A percentile compares a stretch with the other conserved stretches of the same genome.
Conservation (phyloP, 331 rosid genomes). For the Acacia concinna region DNA sequence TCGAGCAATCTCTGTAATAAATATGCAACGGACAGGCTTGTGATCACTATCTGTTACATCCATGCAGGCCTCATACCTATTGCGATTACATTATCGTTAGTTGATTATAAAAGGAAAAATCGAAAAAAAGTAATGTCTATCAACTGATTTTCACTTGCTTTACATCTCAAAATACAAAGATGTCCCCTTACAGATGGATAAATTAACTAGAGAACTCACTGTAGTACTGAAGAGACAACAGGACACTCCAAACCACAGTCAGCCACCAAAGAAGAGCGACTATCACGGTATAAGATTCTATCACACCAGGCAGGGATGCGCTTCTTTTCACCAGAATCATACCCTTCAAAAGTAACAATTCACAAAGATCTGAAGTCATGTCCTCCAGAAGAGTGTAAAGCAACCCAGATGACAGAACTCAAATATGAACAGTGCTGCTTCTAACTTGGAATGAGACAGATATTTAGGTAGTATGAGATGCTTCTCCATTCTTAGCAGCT, state of each 20-base stretch:
- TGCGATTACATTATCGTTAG: slow-evolving; percentile 31
- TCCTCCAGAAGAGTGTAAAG: slow-evolving; percentile 22
- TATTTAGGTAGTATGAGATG: neutral
- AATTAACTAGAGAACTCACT: slow-evolving; percentile 50
- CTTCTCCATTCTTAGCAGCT: neutral
- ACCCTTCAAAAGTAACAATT: slow-evolving; percentile 54
- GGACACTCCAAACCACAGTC: slow-evolving; percentile 86
- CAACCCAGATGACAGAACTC: slow-evolving; percentile 17
- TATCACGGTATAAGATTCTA: slow-evolving; percentile 90
- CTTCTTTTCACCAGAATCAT: slow-evolving; percentile 99
- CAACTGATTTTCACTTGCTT: slow-evolving; percentile 3
- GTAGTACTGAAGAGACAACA: slow-evolving; percentile 63
- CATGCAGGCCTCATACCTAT: slow-evolving; percentile 95
- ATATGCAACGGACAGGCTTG: slow-evolving; percentile 95
- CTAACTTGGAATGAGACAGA: slow-evolving; percentile 7
- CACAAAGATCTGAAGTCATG: slow-evolving; percentile 33
- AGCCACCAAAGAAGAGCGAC: slow-evolving; percentile 57
- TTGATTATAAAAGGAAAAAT: slow-evolving; percentile 15
- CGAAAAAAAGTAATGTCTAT: neutral
- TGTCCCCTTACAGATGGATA: neutral
- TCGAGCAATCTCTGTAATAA: slow-evolving; percentile 79
- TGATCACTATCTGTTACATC: slow-evolving; percentile 98
- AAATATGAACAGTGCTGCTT: slow-evolving; percentile 24
- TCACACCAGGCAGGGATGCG: slow-evolving; percentile 99
- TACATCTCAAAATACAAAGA: slow-evolving; percentile 22